Conservation (phyloP, 140 eudicot genomes). For the Anethum foeniculum region DNA sequence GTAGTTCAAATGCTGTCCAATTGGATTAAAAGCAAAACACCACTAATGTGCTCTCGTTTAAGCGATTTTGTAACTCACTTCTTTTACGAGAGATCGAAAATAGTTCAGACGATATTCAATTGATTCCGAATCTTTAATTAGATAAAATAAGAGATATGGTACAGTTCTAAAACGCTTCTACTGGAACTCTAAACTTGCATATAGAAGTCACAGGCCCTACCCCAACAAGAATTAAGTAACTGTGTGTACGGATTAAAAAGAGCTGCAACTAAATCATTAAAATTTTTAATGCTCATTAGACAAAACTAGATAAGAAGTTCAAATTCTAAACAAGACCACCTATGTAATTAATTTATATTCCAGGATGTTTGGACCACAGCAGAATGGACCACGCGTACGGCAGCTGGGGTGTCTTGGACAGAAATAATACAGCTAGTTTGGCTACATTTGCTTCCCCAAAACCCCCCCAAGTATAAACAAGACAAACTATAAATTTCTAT, state of each 20-base stretch:
- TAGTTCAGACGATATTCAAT: neutral
- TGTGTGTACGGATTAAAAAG: neutral
- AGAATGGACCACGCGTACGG: conserved; percentile 16
- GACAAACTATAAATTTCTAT: neutral
- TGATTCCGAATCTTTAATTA: neutral
- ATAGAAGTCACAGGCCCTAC: neutral
- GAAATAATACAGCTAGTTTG: neutral
- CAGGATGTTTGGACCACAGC: conserved; percentile 13
- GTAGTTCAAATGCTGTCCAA: no score
- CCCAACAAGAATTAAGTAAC: neutral
- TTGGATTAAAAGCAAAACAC: neutral
- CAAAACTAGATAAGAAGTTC: neutral
- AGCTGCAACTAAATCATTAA: neutral
- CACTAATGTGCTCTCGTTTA: neutral
- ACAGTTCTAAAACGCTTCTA: no score
- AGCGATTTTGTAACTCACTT: neutral
- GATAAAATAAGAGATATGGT: neutral
- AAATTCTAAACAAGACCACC: conserved; percentile 6
- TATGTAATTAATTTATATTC: neutral
- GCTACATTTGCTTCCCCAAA: neutral
- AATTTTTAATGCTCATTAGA: neutral
- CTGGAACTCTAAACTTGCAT: neutral
- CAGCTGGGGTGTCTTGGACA: neutral
- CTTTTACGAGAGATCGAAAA: neutral
- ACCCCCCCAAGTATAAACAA: neutral